These are phyloP conservation scores for Lathyrus tuberosus DNA, from an alignment of 306 rosid genomes.

Conservation along the genomic window DNA sequence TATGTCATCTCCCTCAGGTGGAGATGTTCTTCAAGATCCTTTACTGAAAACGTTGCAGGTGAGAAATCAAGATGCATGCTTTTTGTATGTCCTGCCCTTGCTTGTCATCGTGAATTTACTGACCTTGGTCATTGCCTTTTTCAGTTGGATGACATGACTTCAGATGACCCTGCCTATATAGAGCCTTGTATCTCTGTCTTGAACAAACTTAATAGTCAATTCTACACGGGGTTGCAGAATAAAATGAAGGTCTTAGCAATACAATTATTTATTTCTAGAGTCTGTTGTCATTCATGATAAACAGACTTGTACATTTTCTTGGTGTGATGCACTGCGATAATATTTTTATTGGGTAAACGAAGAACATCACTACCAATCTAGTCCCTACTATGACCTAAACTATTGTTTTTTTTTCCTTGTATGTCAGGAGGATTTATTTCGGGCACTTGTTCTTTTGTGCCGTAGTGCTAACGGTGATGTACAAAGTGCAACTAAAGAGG, in stretches of 20 bases:
- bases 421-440: slow-evolving; percentile 65
- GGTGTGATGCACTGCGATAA: slow-evolving; percentile 1
- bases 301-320: slow-evolving; percentile 20
- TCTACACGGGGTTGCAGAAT: slow-evolving; percentile 54
- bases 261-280: slow-evolving; percentile 20
- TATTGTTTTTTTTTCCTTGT: slow-evolving; percentile 23
- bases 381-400: slow-evolving; percentile 24
- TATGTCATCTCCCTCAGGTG: slow-evolving; percentile 59
- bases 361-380: not conserved
- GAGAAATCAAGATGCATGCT: slow-evolving; percentile 36
- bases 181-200: slow-evolving; percentile 76
- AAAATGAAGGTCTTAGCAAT: slow-evolving; percentile 64
- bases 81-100: not conserved
- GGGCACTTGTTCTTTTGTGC: slow-evolving; percentile 63
- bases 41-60: slow-evolving; percentile 77
- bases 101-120: slow-evolving; percentile 22
- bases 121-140: slow-evolving; percentile 33
- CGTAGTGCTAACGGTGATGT: slow-evolving; percentile 60
- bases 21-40: slow-evolving; percentile 52
- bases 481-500: slow-evolving; percentile 70
- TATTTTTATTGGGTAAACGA: slow-evolving; percentile 1
- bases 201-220: slow-evolving; percentile 61
- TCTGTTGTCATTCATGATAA: slow-evolving; percentile 29
- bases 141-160: slow-evolving; percentile 62
- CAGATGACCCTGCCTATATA: slow-evolving; percentile 62